A percentile compares a stretch with the other conserved stretches of the same genome.
These are phyloP conservation scores for Penicillium sp. DNA, from an alignment of 2,329 filamentous ascomycete species.

Conservation along the genomic window DNA sequence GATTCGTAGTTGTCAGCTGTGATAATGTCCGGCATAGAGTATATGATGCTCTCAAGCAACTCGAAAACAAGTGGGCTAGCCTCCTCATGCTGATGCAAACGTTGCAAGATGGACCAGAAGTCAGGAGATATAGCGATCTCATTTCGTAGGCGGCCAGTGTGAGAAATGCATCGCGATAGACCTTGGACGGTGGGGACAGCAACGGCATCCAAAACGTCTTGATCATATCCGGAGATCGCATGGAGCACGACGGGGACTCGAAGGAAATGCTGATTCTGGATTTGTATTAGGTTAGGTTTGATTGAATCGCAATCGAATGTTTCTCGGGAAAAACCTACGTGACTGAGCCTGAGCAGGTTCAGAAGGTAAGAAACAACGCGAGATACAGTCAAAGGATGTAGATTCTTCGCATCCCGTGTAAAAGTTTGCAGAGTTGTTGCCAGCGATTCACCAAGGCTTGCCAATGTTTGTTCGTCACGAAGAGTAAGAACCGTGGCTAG, in stretches of 20 bases:
- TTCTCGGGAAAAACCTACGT: constrained; percentile 52
- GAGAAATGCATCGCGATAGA: constrained; percentile 70
- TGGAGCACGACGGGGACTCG: constrained; percentile 88
- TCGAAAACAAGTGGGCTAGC: constrained; percentile 75
- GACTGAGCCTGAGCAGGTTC: constrained; percentile 72
- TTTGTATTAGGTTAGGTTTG: constrained; percentile 9
- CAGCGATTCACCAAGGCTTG: constrained; percentile 68
- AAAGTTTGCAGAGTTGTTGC: constrained; percentile 74
- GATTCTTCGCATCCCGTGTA: constrained; percentile 68
- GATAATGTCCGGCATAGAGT: constrained; percentile 68
- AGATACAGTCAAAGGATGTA: constrained; percentile 78
- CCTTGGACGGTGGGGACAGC: constrained; percentile 72
- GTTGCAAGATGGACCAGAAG: constrained; percentile 87
- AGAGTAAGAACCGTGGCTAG: constrained; percentile 77
- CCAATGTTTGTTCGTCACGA: constrained; percentile 66
- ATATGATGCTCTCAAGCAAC: constrained; percentile 73
- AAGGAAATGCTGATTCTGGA: constrained; percentile 78
- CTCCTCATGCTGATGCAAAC: constrained; percentile 62
- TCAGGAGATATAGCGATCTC: constrained; percentile 96
- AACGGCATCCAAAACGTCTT: constrained; percentile 68
- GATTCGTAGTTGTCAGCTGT: constrained; percentile 95
- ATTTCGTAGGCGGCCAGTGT: constrained; percentile 70
- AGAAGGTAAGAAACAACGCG: constrained; percentile 83
- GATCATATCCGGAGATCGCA: constrained; percentile 79
- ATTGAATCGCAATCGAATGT: constrained; percentile 9